These are phyloP conservation scores for Podospora comata DNA, from an alignment of 495 filamentous ascomycete species.

Conservation along the genomic window DNA sequence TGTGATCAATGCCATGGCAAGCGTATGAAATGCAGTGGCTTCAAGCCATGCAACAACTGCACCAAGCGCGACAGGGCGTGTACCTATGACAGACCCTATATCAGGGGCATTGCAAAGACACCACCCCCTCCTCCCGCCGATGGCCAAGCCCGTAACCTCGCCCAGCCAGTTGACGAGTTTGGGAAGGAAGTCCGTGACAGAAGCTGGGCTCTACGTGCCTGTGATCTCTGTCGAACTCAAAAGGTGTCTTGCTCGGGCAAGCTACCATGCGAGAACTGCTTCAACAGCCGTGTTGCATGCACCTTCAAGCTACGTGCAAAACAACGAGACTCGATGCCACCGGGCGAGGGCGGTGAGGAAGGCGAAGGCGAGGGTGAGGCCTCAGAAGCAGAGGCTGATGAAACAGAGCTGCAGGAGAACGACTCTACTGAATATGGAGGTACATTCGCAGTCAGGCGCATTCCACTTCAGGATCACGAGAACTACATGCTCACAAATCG, in stretches of 20 bases:
- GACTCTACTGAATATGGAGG: constrained; percentile 1
- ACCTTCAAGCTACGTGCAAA: constrained; percentile 19
- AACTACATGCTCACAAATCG: constrained; percentile 18
- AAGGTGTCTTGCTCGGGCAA: constrained; percentile 21
- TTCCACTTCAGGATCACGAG: constrained; percentile 11
- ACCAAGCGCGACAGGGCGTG: constrained; percentile 17
- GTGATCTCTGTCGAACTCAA: constrained; percentile 21
- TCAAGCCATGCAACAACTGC: constrained; percentile 26
- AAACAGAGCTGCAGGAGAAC: background rate
- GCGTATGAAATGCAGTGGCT: constrained; percentile 20
- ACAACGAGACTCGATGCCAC: background rate
- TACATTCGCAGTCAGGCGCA: background rate
- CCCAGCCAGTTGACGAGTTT: constrained; percentile 10
- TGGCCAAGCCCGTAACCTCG: constrained; percentile 15
- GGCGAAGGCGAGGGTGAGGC: background rate
- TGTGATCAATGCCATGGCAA: constrained; percentile 24
- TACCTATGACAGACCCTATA: constrained; percentile 22
- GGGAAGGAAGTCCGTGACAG: constrained; percentile 18
- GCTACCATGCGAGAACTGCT: constrained; percentile 24
- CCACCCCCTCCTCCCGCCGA: constrained; percentile 25
- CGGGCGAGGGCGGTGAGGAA: background rate
- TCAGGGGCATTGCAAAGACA: constrained; percentile 17
- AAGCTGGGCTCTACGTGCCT: constrained; percentile 24
- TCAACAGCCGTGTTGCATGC: constrained; percentile 20
- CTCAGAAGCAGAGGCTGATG: background rate